Evolutionary conservation across 192 early-diverging fungal genomes (phyloP).

Genomic region (Gonapodya sp.): DNA sequence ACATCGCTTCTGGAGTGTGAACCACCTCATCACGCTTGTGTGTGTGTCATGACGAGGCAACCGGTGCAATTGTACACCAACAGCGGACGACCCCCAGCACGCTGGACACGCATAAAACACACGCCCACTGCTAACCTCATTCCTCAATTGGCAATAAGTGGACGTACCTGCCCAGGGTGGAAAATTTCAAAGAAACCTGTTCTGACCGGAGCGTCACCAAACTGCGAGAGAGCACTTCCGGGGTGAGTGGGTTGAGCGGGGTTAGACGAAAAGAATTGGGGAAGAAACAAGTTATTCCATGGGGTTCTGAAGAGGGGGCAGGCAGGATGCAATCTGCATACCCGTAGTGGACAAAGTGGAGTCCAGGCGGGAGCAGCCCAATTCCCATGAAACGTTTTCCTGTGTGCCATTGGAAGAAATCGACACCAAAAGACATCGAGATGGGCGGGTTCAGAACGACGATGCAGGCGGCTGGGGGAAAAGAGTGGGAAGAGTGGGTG

Average conservation of each 20-base stretch:
- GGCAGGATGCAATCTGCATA: conserved; percentile 19
- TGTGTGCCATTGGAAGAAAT: conserved; percentile 78
- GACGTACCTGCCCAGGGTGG: conserved; percentile 44
- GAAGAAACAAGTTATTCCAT: conserved; percentile 4
- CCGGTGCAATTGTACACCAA: no score
- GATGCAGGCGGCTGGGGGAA: conserved; percentile 52
- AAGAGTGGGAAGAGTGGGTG: no score
- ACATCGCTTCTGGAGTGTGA: no score
- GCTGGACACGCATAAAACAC: no score
- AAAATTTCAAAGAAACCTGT: conserved; percentile 73
- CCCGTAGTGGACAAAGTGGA: conserved; percentile 90
- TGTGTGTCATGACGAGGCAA: no score
- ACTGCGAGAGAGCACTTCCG: conserved; percentile 10
- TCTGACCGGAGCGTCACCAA: conserved; percentile 41
- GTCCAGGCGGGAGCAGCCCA: conserved; percentile 86
- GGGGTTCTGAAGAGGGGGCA: neutral
- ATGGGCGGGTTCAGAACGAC: conserved; percentile 71
- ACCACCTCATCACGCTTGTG: no score
- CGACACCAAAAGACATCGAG: conserved; percentile 81
- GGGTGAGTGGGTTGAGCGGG: no score
- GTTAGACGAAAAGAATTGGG: no score
- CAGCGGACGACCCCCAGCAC: no score
- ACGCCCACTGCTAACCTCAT: no score
- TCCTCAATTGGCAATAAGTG: no score
- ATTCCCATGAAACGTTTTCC: conserved; percentile 87